Base-by-base conservation (phyloP, 331 rosid species). In the Quercus phellos region DNA sequence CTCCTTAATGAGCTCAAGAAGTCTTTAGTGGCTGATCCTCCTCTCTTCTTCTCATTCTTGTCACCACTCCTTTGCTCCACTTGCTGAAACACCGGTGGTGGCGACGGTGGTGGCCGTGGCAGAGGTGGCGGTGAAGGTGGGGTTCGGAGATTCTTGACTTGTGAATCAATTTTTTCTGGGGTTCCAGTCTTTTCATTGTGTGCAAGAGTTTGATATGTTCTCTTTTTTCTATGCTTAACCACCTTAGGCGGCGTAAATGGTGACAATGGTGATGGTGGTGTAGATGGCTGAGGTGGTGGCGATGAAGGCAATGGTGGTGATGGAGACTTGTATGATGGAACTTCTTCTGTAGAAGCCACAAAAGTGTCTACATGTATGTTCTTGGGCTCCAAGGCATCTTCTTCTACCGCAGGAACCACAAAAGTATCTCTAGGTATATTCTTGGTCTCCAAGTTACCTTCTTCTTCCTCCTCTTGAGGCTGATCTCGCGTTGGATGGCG, bases 11-110 rank as follows among this genome's bases (percentile, higher is more conserved):
- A 78, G 64, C 66, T 79, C 75, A 88, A 79, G 76, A 90, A 86
- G 43, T 85, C 94, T 74, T 90, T 90, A 11, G 89, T 83, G 19
- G 90, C 76, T 35, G 71, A 66, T 17, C 84, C 81, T 26, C 81
- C 80, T 77, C 82, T 86, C 78, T 79, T 92, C 78, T 77, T 88
- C 83, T 81, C 87, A 74, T 74, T 77, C 42, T 78, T 78, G 46
- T 71, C 77, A 30, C 76, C 34, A 64, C 70, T 89, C 83, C 26
- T 87, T 59, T 77, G 85, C 72, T 77, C 81, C 30, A 17, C 54
- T 18, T 68, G 75, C 4, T 21, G 27, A 59, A 58, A 77, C 16
- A 51, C 73, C 13, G 61, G 74, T 2, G 80, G 80, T 5, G 66
- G 84, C 1, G 21, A 13, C 1, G 53, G 53, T 46, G 53, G 53